Percentiles rank a stretch among this genome's conserved stretches.
Conservation (phyloP, 2,329 filamentous ascomycete species). For the Alternaria ventricosa region DNA sequence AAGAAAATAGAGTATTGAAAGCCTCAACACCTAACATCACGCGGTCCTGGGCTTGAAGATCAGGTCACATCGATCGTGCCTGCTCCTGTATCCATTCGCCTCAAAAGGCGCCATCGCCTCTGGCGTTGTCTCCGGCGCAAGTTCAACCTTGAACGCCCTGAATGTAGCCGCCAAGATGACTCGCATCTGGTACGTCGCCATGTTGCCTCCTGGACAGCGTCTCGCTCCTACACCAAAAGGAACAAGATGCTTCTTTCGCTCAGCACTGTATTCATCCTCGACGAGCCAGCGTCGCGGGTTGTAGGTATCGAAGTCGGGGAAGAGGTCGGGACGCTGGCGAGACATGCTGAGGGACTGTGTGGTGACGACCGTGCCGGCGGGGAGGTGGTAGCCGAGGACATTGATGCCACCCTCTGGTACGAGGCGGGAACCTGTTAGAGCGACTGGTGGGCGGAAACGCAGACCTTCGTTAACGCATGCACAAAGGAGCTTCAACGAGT, state of each 20-base stretch:
- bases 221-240: constrained; percentile 27
- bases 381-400: constrained; percentile 21
- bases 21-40: background rate
- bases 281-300: constrained; percentile 25
- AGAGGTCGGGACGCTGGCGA: constrained; percentile 27
- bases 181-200: constrained; percentile 30
- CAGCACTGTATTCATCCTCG: constrained; percentile 17
- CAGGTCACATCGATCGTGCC: constrained; percentile 26
- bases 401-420: constrained; percentile 22
- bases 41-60: constrained; percentile 16
- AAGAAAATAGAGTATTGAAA: background rate
- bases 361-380: constrained; percentile 22
- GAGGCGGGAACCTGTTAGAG: constrained; percentile 26
- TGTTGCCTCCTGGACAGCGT: constrained; percentile 28
- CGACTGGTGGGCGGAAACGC: constrained; percentile 28
- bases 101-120: constrained; percentile 29
- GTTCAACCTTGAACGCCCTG: constrained; percentile 18
- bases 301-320: constrained; percentile 25
- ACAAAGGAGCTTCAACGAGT: constrained; percentile 22
- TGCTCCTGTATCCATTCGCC: constrained; percentile 26
- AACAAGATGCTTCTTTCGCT: constrained; percentile 20
- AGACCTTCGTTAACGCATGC: constrained; percentile 30
- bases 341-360: constrained; percentile 28
- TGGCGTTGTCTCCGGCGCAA: constrained; percentile 27
- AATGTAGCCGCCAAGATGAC: constrained; percentile 23